Evolutionary conservation across 1,284 basidiomycete species (phyloP), one percentile per base, ranked within the genome.

Genomic region (Ceratobasidium sp.): DNA sequence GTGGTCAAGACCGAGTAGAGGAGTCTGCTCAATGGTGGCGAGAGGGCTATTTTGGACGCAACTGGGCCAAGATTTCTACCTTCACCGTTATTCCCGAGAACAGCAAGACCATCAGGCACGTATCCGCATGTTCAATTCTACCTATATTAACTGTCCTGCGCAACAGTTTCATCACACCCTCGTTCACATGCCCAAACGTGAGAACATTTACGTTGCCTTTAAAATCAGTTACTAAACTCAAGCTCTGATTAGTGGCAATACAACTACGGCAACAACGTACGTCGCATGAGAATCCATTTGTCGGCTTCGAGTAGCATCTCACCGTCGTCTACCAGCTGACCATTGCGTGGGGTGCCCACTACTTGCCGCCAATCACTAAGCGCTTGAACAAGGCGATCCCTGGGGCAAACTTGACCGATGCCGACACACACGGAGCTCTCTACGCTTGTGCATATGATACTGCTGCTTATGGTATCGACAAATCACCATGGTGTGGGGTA

Each of bases 361-460:
- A 87, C 74, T 84, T 85, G 0, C 82, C 86, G 0, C 80, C 85
- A 0, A 88, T 93, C 72, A 85, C 84, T 0, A 80, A 81, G 0
- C 85, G 88, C 23, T 82, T 94, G 58, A 93, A 93, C 77, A 71
- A 79, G 81, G 75, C 78, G 16, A 76, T 65, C 10, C 87, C 89
- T 0, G 87, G 87, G 8, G 87, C 91, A 1, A 84, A 87, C 45
- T 80, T 96, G 30, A 84, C 83, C 0, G 78, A 84, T 41, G 75
- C 77, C 1, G 92, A 96, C 76, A 81, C 88, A 0, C 82, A 86
- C 60, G 85, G 83, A 74, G 80, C 96, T 41, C 88, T 92, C 76
- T 84, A 87, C 2, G 83, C 95, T 55, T 96, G 94, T 78, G 85
- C 92, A 0, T 94, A 93, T 78, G 91, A 93, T 73, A 88, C 87